Percentiles rank a stretch among this genome's conserved stretches.
These are phyloP conservation scores for Penicillium freii DNA, from an alignment of 2,329 filamentous ascomycete species.

Conservation along the genomic window DNA sequence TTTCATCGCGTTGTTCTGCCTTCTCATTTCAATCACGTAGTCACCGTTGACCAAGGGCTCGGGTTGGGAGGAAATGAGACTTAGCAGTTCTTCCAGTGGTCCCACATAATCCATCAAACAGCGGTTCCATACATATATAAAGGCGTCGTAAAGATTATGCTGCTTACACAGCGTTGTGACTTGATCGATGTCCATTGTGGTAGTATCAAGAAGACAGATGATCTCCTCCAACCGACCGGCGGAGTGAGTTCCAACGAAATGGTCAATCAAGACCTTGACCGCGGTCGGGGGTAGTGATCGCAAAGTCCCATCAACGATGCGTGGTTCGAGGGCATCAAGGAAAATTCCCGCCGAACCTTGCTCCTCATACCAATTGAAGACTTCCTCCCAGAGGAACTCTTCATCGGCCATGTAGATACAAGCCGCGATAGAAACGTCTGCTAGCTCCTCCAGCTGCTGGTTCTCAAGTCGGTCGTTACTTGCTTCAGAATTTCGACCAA, in stretches of 20 bases:
- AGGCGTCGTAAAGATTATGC: slow-evolving; percentile 87
- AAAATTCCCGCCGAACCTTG: slow-evolving; percentile 71
- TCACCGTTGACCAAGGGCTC: slow-evolving; percentile 33
- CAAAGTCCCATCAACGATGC: slow-evolving; percentile 76
- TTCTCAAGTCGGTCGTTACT: slow-evolving; percentile 53
- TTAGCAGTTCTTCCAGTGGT: slow-evolving; percentile 77
- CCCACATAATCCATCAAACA: slow-evolving; percentile 86
- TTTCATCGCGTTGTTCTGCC: slow-evolving; percentile 70
- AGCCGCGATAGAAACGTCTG: slow-evolving; percentile 77
- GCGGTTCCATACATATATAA: slow-evolving; percentile 96
- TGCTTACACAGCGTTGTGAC: slow-evolving; percentile 87
- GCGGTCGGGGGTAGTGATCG: slow-evolving; percentile 74
- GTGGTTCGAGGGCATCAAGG: slow-evolving; percentile 82
- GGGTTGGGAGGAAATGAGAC: slow-evolving; percentile 35
- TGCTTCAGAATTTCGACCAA: slow-evolving; percentile 60
- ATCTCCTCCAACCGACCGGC: slow-evolving; percentile 85
- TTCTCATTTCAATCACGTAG: slow-evolving; percentile 57
- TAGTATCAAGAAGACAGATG: slow-evolving; percentile 86
- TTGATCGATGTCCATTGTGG: slow-evolving; percentile 90
- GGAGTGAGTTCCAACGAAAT: slow-evolving; percentile 74
- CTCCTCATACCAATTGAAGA: slow-evolving; percentile 88
- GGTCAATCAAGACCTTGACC: slow-evolving; percentile 78
- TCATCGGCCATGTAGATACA: slow-evolving; percentile 74
- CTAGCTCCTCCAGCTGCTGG: slow-evolving; percentile 70
- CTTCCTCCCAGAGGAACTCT: slow-evolving; percentile 85